Evolutionary conservation across 2,329 filamentous ascomycete species (phyloP).

Genomic region (Sporothrix brunneoviolacea): DNA sequence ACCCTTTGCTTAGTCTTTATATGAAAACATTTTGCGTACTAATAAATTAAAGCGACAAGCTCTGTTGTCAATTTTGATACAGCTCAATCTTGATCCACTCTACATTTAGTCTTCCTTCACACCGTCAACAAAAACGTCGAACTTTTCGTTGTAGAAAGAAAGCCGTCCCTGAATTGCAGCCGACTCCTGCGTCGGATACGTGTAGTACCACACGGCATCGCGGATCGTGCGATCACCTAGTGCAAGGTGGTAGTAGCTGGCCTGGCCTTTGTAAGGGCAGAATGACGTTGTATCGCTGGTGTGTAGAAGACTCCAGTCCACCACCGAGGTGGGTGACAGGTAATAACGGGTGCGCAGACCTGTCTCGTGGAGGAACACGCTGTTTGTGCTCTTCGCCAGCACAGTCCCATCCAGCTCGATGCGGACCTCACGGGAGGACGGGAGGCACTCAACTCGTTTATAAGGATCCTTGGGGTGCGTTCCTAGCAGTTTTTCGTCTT

Average conservation of each 20-base stretch:
- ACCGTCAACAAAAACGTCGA: conserved; percentile 55
- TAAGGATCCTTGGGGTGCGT: conserved; percentile 60
- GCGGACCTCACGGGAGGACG: conserved; percentile 45
- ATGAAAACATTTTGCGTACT: background rate
- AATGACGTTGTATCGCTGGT: conserved; percentile 46
- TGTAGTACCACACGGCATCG: conserved; percentile 51
- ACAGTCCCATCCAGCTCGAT: conserved; percentile 41
- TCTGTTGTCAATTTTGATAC: background rate
- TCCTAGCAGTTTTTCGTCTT: conserved; percentile 30
- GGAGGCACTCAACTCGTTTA: conserved; percentile 56
- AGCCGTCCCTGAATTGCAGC: conserved; percentile 42
- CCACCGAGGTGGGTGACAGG: conserved; percentile 44
- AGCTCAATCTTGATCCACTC: no score
- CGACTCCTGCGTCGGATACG: conserved; percentile 49
- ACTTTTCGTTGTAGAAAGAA: conserved; percentile 64
- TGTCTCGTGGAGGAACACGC: conserved; percentile 55
- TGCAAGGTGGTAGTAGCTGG: conserved; percentile 53
- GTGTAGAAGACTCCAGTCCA: conserved; percentile 36
- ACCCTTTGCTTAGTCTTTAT: background rate
- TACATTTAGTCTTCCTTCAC: background rate
- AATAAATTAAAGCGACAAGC: no score
- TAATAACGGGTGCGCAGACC: conserved; percentile 54
- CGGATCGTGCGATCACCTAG: conserved; percentile 37
- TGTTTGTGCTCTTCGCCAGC: conserved; percentile 39
- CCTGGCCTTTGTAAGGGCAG: conserved; percentile 63